Base-by-base conservation (phyloP, 768 basidiomycete species). In the Russula sp. region DNA sequence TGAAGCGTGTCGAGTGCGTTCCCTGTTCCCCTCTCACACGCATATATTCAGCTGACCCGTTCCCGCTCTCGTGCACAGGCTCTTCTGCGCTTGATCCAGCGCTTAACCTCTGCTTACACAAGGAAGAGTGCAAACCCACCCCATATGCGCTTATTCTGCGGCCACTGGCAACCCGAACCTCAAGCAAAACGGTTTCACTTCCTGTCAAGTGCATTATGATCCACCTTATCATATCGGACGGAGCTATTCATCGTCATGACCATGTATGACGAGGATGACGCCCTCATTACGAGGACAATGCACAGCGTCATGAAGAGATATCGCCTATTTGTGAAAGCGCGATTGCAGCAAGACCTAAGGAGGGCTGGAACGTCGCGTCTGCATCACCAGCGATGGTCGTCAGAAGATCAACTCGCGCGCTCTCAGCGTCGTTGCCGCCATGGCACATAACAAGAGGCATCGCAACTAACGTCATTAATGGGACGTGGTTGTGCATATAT, bases 231-330 rank as follows among this genome's bases (percentile, higher is more conserved):
- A 27, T 27, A 95, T n/a, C 81, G 89, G 39, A 97, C 94, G 40
- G 96, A 98, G 74, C 77, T 98, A 18, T 96, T 97, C 76, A 95
- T 98, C 68, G 95, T 97, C 48, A 89, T 98, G 84, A 98, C 95
- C 14, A 96, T 98, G 94, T 96, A 96, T 73, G 96, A 97, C 70
- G 94, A 94, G 70, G 85, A 91, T 69, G 94, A 96, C 72, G 84
- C 87, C 69, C 79, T 98, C 7, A 97, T 98, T 75, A 87, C 87
- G 69, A 76, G 94, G 47, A 92, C 95, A 0, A 94, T 98, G 91
- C 90, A 96, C 70, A 94, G 95, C 56, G 90, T 97, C 7, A 92
- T 97, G 74, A 27, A 27, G 27, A 27, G n/a, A 27, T 27, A 3
- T 27, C 27, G 27, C 27, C 27, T 27, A 27, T 27, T 27, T 27